Base-by-base conservation (phyloP, 768 basidiomycete genomes). In the Suillus tomentosus region DNA sequence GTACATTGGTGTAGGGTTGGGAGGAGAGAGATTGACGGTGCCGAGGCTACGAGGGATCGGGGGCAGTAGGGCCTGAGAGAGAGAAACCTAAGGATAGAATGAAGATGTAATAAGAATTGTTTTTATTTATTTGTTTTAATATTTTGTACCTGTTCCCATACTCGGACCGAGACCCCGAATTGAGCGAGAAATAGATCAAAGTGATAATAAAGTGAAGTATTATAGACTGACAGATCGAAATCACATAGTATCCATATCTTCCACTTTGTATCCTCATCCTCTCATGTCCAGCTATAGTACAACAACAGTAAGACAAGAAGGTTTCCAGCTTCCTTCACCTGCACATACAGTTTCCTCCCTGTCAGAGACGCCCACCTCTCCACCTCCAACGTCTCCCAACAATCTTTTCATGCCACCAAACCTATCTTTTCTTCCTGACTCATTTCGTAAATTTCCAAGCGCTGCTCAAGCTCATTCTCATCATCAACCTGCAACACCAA, bases 251-350 rank as follows among this genome's bases (percentile, higher is more conserved):
- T 31, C 36, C 36, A 36, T 6, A 31, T 27, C 62, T n/a, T 31
- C 22, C 13, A 39, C 42, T 43, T 54, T 14, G 27, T 42, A 37
- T 24, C 9, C 24, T 31, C 19, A 8, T 37, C 31, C 37, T 13
- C 43, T 57, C 50, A 74, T 76, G 72, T 68, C 74, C 50, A 50
- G 14, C 61, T 74, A 76, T 72, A 64, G 70, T 9, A 63, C 73
- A 3, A 68, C 74, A 5, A 68, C 75, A 64, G 72, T 91, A 67
- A 80, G 89, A 65, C 87, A 89, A 71, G 87, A 91, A 77, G 91
- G 91, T 69, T 92, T 92, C 74, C 87, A 90, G 66, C 70, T 87
- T 42, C 83, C 85, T 24, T 80, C 80, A 55, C 81, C 85, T 27
- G 73, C 79, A 6, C 72, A 72, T 43, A 74, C 73, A 1, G 60